These are phyloP conservation scores for Calendula officinalis DNA, from an alignment of 129 eudicot species.

Conservation along the genomic window DNA sequence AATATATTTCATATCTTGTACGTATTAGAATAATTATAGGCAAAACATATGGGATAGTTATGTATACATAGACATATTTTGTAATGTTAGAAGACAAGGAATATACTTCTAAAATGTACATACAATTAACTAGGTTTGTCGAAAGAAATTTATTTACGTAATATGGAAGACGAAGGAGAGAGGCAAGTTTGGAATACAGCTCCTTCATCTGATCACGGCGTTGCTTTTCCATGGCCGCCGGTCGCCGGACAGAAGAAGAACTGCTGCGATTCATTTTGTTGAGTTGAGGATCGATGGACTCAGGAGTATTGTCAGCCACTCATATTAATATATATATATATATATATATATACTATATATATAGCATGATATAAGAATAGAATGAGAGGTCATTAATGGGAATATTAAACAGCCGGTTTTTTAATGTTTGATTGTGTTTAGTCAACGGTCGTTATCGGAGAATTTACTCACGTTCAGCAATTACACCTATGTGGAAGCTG, in stretches of 20 bases:
- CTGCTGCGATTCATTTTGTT: background rate
- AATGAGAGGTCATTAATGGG: too few species aligned
- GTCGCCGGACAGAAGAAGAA: constrained; percentile 3
- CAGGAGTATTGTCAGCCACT: background rate
- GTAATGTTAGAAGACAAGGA: too few species aligned
- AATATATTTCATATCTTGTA: too few species aligned
- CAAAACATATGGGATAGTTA: too few species aligned
- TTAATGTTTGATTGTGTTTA: too few species aligned
- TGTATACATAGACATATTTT: too few species aligned
- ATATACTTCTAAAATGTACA: too few species aligned
- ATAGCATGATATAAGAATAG: too few species aligned
- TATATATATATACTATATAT: background rate
- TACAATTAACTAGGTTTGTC: too few species aligned
- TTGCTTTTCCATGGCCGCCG: constrained; percentile 21
- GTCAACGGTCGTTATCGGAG: background rate
- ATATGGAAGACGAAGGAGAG: background rate
- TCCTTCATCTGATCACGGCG: constrained; percentile 21
- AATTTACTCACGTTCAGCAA: background rate
- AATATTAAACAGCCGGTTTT: background rate
- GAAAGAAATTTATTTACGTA: background rate
- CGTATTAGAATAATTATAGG: too few species aligned
- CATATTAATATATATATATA: too few species aligned
- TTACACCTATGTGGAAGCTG: too few species aligned
- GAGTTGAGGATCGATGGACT: background rate
- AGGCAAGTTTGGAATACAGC: constrained; percentile 13